Evolutionary conservation across 2,329 filamentous ascomycete species (phyloP).

Genomic region (Arthrobotrys pseudoclavata): DNA sequence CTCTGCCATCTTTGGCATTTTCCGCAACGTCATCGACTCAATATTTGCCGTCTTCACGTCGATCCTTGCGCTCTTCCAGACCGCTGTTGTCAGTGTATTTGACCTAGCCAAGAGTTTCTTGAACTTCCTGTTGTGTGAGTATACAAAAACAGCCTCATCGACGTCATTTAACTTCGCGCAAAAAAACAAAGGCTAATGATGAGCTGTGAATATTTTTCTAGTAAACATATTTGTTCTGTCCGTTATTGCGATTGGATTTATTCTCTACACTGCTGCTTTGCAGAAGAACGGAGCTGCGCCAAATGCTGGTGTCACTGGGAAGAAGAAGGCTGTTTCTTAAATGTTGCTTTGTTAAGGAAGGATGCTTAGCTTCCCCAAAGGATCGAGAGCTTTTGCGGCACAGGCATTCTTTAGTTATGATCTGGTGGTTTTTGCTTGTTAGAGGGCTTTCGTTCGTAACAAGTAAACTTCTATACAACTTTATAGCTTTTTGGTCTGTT

Average conservation of each 20-base stretch:
- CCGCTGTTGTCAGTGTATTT: slow-evolving; percentile 45
- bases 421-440: neutral
- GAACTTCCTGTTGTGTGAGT: slow-evolving; percentile 47
- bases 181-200: slow-evolving; percentile 6
- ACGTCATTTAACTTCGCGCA: slow-evolving; percentile 4
- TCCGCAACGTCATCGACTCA: slow-evolving; percentile 48
- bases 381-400: neutral
- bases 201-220: neutral
- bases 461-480: neutral
- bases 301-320: neutral
- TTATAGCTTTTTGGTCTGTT: neutral
- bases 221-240: slow-evolving; percentile 51
- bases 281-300: slow-evolving; percentile 28
- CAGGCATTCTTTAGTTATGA: neutral
- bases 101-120: slow-evolving; percentile 43
- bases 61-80: slow-evolving; percentile 49
- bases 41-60: slow-evolving; percentile 52
- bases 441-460: neutral
- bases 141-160: neutral
- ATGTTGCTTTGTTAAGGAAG: neutral
- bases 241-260: slow-evolving; percentile 38
- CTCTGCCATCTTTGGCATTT: slow-evolving; percentile 55
- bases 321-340: slow-evolving; percentile 42
- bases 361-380: neutral
- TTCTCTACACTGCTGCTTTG: slow-evolving; percentile 39